Base-by-base conservation (phyloP, 495 filamentous ascomycete species). In the Neurospora tetrasperma region DNA sequence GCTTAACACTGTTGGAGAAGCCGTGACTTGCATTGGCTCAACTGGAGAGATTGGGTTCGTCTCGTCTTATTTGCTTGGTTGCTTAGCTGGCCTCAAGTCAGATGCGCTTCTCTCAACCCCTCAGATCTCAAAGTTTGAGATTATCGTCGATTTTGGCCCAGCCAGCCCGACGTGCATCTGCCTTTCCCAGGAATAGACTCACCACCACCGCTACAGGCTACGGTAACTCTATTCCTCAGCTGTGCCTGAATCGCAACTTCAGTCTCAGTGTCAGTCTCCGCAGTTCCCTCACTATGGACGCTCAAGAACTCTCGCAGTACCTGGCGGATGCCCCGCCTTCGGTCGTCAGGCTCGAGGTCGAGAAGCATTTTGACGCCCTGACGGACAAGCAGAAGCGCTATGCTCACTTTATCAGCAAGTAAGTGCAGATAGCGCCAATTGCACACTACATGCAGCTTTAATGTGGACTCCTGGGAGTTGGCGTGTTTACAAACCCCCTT, bases 341-440 rank as follows among this genome's bases (percentile, higher is more conserved):
- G 20, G 89, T 97, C 71, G 95, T 97, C 62, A 88, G 89, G 23
- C 88, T 99, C 42, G 90, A 92, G 77, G 92, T 98, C 79, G 93
- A 92, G 83, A 89, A 91, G 71, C 96, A 98, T 80, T 99, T 98
- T 80, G 90, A 94, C 54, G 88, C 92, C 14, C 83, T 99, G 71
- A 89, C 86, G 48, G 89, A 93, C 77, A 84, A 90, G 75, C 87
- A 94, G 84, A 93, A 92, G 80, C 89, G 88, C 80, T 99, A 99
- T 83, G 94, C 96, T 43, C 96, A 99, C 81, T 92, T 92, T 77
- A 93, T 98, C 78, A 94, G 91, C 86, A 86, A 88, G 93, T 94
- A 87, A 74, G 85, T 68, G 54, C 54, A 66, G 11, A 7, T 66
- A 10, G 14, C 54, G 2, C 4, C 12, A 35, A 27, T 8, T 62